phyloP scores from a whole-genome alignment of 176 grass and related monocot genomes.

The Leersia perrieri region DNA sequence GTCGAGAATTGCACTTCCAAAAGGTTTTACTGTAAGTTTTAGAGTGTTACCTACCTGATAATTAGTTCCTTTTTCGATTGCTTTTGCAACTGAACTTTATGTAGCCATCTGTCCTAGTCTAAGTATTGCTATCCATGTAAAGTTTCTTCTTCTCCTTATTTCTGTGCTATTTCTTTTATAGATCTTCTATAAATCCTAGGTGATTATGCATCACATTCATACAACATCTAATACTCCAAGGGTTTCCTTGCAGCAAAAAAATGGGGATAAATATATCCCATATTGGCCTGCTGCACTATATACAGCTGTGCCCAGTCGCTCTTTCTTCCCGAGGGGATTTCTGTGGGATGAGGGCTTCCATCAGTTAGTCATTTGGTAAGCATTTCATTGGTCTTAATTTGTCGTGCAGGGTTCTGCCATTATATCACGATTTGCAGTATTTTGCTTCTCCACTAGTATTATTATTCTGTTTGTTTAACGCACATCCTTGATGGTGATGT shows the following conservation, averaged over 20 bases:
- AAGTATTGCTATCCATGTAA: not conserved
- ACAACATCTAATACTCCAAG: conserved; percentile 21
- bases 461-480: conserved; percentile 9
- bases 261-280: conserved; percentile 82
- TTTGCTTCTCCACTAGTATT: conserved; percentile 20
- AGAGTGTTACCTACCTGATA: conserved; percentile 30
- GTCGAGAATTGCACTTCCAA: conserved; percentile 86
- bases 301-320: conserved; percentile 94
- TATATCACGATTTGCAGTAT: conserved; percentile 10
- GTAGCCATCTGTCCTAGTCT: not conserved
- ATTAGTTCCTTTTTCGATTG: not conserved
- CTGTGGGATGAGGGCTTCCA: conserved; percentile 98
- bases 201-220: not conserved
- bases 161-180: conserved; percentile 6
- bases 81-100: conserved; percentile 13
- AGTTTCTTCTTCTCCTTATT: not conserved
- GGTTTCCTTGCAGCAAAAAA: conserved; percentile 72
- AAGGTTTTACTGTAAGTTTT: conserved; percentile 84
- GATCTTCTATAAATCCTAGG: conserved; percentile 7
- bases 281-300: conserved; percentile 91
- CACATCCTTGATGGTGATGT: conserved; percentile 24
- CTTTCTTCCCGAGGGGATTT: conserved; percentile 96
- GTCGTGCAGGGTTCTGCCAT: not conserved
- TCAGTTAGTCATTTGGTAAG: conserved; percentile 84
- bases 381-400: conserved; percentile 25